These are phyloP conservation scores for Saururus chinensis DNA, from an alignment of 164 flowering plant species.

Conservation along the genomic window DNA sequence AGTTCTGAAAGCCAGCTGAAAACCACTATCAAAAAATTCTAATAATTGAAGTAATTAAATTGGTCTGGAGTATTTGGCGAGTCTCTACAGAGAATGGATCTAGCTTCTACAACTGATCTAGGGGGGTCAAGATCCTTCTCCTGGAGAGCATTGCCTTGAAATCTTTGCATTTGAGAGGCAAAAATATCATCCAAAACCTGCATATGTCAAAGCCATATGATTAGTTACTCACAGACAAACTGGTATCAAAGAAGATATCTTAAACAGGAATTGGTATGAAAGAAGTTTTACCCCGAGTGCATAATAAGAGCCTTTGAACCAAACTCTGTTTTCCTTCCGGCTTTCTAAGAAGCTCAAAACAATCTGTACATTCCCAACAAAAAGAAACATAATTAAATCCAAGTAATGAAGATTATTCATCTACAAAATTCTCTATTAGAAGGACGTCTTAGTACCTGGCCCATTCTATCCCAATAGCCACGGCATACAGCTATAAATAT, in stretches of 20 bases:
- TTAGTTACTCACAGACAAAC: neutral
- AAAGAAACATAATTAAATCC: neutral
- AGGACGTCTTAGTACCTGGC: conserved; percentile 57
- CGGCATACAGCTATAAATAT: conserved; percentile 71
- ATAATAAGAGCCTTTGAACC: conserved; percentile 47
- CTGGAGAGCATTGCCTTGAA: conserved; percentile 78
- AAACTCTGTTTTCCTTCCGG: conserved; percentile 40
- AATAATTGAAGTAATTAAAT: conserved; percentile 21
- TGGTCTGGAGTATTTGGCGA: conserved; percentile 20
- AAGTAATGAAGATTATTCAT: neutral
- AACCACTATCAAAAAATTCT: neutral
- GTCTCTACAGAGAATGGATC: conserved; percentile 84
- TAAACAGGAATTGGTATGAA: neutral
- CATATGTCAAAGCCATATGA: conserved; percentile 2
- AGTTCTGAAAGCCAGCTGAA: too few relatives aligned
- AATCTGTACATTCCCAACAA: conserved; percentile 16
- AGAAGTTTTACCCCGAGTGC: conserved; percentile 39
- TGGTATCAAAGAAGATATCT: neutral
- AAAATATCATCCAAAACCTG: conserved; percentile 86
- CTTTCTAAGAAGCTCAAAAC: conserved; percentile 37
- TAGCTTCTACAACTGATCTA: conserved; percentile 71
- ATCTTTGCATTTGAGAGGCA: conserved; percentile 88
- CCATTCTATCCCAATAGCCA: conserved; percentile 93
- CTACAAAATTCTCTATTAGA: neutral
- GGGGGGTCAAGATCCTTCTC: conserved; percentile 86